These are phyloP conservation scores for Apiosordaria backusii DNA, from an alignment of 495 filamentous ascomycete species.

Conservation along the genomic window DNA sequence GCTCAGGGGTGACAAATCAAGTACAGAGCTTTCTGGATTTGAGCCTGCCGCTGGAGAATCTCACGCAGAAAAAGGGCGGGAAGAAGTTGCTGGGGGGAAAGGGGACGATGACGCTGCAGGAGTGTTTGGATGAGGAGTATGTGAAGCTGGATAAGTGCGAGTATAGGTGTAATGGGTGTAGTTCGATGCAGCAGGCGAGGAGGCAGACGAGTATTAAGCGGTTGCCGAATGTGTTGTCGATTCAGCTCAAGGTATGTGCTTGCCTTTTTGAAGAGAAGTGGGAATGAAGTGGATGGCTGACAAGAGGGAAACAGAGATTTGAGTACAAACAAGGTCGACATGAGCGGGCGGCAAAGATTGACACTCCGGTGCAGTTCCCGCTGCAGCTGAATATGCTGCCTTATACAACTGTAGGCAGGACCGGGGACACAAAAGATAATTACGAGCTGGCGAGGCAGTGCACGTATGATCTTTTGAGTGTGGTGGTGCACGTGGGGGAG, in stretches of 20 bases:
- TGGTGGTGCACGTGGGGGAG: constrained; percentile 82
- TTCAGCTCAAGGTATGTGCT: constrained; percentile 76
- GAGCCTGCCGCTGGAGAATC: constrained; percentile 70
- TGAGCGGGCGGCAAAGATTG: constrained; percentile 69
- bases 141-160: constrained; percentile 72
- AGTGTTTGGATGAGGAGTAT: constrained; percentile 77
- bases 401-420: constrained; percentile 64
- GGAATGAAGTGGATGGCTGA: background rate
- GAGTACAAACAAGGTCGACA: constrained; percentile 61
- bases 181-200: constrained; percentile 64
- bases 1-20: constrained; percentile 70
- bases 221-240: constrained; percentile 80
- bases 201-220: constrained; percentile 77
- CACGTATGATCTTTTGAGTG: constrained; percentile 77
- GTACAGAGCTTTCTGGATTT: constrained; percentile 85
- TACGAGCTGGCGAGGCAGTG: constrained; percentile 52
- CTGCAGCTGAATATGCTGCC: constrained; percentile 83
- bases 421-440: constrained; percentile 38
- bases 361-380: constrained; percentile 76
- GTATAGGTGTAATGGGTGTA: constrained; percentile 77
- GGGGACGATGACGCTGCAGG: constrained; percentile 57
- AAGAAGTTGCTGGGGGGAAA: constrained; percentile 31
- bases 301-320: constrained; percentile 58
- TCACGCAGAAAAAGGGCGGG: constrained; percentile 49
- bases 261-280: background rate